phyloP scores from a whole-genome alignment of 306 rosid species.

The Potentilla sterilis region DNA sequence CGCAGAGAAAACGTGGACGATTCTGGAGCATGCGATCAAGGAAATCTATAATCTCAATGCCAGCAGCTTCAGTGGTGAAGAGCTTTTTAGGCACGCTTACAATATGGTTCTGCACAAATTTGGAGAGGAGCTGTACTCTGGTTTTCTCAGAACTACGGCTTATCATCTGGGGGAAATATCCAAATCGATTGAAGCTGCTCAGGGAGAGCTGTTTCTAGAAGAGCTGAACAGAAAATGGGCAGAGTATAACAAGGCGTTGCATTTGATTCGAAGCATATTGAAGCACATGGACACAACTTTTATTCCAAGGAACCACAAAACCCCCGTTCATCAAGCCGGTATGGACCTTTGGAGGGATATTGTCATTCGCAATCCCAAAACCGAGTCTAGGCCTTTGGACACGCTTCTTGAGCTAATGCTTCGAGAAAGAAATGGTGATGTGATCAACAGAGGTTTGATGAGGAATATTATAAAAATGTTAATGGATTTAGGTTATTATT shows the following conservation, averaged over 20 bases:
- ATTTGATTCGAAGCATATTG: conserved; percentile 20
- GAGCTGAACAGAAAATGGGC: conserved; percentile 85
- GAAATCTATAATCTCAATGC: conserved; percentile 9
- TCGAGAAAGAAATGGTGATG: conserved; percentile 67
- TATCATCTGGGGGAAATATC: conserved; percentile 70
- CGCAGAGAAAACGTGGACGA: conserved; percentile 91
- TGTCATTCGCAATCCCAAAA: conserved; percentile 57
- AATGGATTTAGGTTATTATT: conserved; percentile 70
- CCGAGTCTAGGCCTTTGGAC: conserved; percentile 50
- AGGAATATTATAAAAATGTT: conserved; percentile 68
- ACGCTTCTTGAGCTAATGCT: conserved; percentile 64
- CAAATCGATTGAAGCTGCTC: conserved; percentile 59
- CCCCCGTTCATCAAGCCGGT: conserved; percentile 76
- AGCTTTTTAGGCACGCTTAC: conserved; percentile 69
- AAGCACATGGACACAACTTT: conserved; percentile 97
- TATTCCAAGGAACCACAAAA: conserved; percentile 52
- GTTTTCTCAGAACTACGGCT: conserved; percentile 72
- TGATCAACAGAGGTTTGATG: conserved; percentile 70
- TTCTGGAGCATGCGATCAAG: conserved; percentile 76
- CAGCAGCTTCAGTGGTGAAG: no score
- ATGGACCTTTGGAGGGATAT: conserved; percentile 80
- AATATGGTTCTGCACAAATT: conserved; percentile 96
- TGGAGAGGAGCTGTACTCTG: conserved; percentile 85
- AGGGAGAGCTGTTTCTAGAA: conserved; percentile 70
- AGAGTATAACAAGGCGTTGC: conserved; percentile 64